Evolutionary conservation across 305 asterid genomes (phyloP).

Genomic region (Ajuga reptans): DNA sequence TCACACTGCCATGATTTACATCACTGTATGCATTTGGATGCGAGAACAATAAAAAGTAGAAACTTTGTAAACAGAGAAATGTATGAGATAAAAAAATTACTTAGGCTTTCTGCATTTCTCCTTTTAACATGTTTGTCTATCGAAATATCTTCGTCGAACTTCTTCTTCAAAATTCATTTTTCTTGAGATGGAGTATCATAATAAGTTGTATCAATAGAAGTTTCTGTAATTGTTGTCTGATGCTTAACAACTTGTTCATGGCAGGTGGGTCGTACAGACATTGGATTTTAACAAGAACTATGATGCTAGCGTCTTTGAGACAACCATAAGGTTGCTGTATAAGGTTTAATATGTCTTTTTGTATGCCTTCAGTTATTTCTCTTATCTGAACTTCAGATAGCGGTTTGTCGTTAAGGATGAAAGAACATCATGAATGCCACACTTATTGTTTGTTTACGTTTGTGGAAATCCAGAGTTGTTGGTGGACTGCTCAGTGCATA

Average conservation of each 20-base stretch:
- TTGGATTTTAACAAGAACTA: constrained; percentile 89
- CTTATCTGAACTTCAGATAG: constrained; percentile 7
- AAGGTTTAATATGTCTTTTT: constrained; percentile 58
- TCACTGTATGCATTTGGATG: constrained; percentile 9
- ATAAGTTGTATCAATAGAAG: neutral
- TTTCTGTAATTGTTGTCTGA: constrained; percentile 19
- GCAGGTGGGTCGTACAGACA: constrained; percentile 90
- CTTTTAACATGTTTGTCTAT: neutral
- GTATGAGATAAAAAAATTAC: neutral
- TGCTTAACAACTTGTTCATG: constrained; percentile 31
- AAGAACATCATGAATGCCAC: constrained; percentile 1
- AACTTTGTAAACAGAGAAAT: constrained; percentile 4
- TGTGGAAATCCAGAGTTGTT: constrained; percentile 66
- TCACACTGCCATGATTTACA: neutral
- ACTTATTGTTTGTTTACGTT: constrained; percentile 27
- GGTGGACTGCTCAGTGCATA: constrained; percentile 96
- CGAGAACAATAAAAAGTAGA: neutral
- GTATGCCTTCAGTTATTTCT: constrained; percentile 26
- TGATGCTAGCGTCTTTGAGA: constrained; percentile 97
- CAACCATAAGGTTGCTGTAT: constrained; percentile 99
- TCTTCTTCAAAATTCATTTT: too few species aligned
- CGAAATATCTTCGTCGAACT: constrained; percentile 10
- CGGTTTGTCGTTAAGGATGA: constrained; percentile 10
- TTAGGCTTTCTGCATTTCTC: constrained; percentile 12
- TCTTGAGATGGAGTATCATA: neutral